phyloP scores from a whole-genome alignment of 2,329 filamentous ascomycete genomes.

The Epichloe sp. region DNA sequence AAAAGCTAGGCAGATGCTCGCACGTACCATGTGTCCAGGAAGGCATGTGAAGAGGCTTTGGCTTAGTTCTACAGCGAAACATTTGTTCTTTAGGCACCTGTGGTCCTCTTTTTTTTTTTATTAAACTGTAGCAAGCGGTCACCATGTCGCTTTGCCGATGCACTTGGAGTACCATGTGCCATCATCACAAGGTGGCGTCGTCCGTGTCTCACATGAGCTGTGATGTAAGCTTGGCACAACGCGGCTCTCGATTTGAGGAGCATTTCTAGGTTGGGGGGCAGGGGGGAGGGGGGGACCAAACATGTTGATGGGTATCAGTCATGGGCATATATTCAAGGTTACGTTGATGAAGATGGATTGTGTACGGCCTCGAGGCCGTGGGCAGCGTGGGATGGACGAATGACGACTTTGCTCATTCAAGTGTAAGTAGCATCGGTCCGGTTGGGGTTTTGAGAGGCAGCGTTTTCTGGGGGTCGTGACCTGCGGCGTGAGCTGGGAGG shows the following conservation, averaged over 20 bases:
- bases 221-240: not conserved
- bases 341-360: not conserved
- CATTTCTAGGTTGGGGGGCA: not conserved
- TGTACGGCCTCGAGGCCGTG: too few species aligned
- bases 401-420: not conserved
- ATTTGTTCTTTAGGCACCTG: too few species aligned
- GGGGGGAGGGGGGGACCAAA: too few species aligned
- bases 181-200: not conserved
- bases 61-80: not conserved
- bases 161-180: not conserved
- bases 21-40: too few species aligned
- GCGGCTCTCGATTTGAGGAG: not conserved
- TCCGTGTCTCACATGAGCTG: constrained; percentile 3
- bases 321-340: not conserved
- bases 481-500: not conserved
- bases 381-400: not conserved
- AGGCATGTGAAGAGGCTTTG: not conserved
- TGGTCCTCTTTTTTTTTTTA: not conserved
- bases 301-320: not conserved
- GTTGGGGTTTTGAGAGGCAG: too few species aligned
- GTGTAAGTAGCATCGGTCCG: too few species aligned
- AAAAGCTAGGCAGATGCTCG: too few species aligned
- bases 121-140: not conserved
- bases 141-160: not conserved
- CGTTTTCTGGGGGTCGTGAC: not conserved